Evolutionary conservation across 345 rosid species (phyloP), one percentile per base, ranked within the genome.

Genomic region (Melastoma malabathricum): DNA sequence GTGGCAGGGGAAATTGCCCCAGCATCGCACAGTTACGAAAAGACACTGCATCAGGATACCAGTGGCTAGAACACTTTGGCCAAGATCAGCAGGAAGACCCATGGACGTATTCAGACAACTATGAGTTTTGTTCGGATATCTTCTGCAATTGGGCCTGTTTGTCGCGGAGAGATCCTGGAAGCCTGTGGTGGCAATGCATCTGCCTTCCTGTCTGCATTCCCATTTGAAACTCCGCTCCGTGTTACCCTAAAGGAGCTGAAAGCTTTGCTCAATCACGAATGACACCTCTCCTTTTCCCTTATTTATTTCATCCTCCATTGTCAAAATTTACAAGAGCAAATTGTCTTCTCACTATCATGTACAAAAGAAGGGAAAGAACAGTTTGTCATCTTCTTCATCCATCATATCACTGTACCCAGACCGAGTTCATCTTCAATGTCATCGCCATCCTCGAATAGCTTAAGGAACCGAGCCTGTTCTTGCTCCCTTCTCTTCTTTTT

Each of bases 61-160:
- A 52, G 19, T 62, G 73, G 64, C 47, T 61, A 22, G 69, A 54
- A 12, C 48, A 31, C 41, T 10, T 47, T 7, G 16, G n/a, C 27
- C 18, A 44, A 39, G 14, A 34, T 50, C 17, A 48, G 5, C 6
- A 44, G 52, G 55, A 47, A 57, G 71, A 60, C 48, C 48, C 31
- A 8, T 43, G 43, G 15, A 39, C 49, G 27, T 43, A 54, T 46
- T 29, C 10, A 6, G 56, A 69, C 46, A 64, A 59, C 17, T 3
- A 47, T 17, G 61, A 34, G 18, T 13, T 57, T 41, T 65, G 48
- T 18, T 67, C 62, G 60, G 57, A 61, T 38, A 47, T 70, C 20
- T 67, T 65, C 3, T 64, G 70, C 60, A 62, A 67, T 52, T 67
- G 69, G 71, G 75, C 76, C 38, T 73, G 70, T 62, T 15, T 70